A percentile compares a stretch with the other conserved stretches of the same genome.
Evolutionary conservation across 1,284 basidiomycete genomes (phyloP).

Genomic region (Ceratobasidium sp.): DNA sequence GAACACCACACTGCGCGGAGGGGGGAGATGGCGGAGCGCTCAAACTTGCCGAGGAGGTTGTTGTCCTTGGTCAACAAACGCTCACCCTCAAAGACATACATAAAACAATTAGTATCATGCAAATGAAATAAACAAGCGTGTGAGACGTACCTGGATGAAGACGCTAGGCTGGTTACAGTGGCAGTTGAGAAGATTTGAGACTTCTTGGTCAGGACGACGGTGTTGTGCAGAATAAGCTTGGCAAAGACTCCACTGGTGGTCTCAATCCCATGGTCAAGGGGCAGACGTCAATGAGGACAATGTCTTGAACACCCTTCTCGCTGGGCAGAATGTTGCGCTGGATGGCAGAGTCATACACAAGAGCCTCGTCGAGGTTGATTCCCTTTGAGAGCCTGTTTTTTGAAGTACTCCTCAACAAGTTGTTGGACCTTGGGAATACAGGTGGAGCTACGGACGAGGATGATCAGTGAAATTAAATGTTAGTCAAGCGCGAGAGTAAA

Average conservation of each 20-base stretch:
- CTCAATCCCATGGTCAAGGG: slow-evolving; percentile 66
- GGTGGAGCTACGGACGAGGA: slow-evolving; percentile 68
- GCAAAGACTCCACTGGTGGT: slow-evolving; percentile 70
- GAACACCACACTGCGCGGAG: slow-evolving; percentile 66
- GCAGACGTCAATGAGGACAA: slow-evolving; percentile 69
- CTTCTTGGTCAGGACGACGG: slow-evolving; percentile 70
- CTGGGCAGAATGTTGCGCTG: slow-evolving; percentile 66
- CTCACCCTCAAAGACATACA: slow-evolving; percentile 89
- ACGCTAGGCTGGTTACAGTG: slow-evolving; percentile 62
- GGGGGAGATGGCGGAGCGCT: slow-evolving; percentile 67
- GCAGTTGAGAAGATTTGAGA: slow-evolving; percentile 70
- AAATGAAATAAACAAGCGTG: slow-evolving; percentile 50
- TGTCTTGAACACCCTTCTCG: too few relatives aligned
- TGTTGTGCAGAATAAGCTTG: slow-evolving; percentile 68
- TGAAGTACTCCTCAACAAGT: slow-evolving; percentile 65
- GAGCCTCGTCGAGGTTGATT: slow-evolving; percentile 64
- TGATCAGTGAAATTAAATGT: slow-evolving; percentile 57
- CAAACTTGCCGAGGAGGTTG: slow-evolving; percentile 87
- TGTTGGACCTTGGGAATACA: slow-evolving; percentile 70
- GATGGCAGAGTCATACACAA: slow-evolving; percentile 69
- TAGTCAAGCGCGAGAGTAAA: too few relatives aligned
- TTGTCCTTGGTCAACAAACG: slow-evolving; percentile 97
- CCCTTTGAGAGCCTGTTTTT: slow-evolving; percentile 61
- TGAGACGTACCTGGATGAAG: slow-evolving; percentile 62
- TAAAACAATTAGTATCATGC: slow-evolving; percentile 52